phyloP scores from a whole-genome alignment of 2,329 filamentous ascomycete genomes.

The Diaporthe aspalathi region DNA sequence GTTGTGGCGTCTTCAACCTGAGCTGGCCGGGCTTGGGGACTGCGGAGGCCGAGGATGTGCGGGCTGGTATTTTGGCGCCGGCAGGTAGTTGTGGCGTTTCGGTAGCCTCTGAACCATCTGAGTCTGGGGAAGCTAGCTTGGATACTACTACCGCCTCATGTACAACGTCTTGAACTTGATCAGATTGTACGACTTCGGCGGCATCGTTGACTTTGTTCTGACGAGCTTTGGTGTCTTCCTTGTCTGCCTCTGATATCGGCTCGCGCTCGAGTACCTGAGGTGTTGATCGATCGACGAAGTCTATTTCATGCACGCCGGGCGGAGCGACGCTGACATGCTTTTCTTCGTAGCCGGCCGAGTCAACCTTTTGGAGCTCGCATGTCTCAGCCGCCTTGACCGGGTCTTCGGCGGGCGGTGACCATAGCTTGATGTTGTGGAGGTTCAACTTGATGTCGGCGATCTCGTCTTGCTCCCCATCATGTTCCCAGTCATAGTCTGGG shows the following conservation, averaged over 20 bases:
- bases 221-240: not conserved
- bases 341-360: not conserved
- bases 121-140: not conserved
- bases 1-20: not conserved
- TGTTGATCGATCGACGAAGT: not conserved
- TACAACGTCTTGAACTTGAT: too few species aligned
- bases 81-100: not conserved
- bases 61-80: not conserved
- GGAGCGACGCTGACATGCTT: not conserved
- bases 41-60: not conserved
- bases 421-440: not conserved
- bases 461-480: not conserved
- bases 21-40: not conserved
- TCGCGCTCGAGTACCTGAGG: not conserved
- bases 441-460: not conserved
- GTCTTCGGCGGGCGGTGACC: not conserved
- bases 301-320: not conserved
- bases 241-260: too few species aligned
- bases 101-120: not conserved
- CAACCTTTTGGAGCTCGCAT: not conserved
- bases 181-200: not conserved
- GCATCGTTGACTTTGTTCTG: not conserved
- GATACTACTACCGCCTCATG: fast-evolving
- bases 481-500: constrained; percentile 23
- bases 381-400: not conserved